Base-by-base conservation (phyloP, 306 rosid genomes). In the Quercus agrifolia region DNA sequence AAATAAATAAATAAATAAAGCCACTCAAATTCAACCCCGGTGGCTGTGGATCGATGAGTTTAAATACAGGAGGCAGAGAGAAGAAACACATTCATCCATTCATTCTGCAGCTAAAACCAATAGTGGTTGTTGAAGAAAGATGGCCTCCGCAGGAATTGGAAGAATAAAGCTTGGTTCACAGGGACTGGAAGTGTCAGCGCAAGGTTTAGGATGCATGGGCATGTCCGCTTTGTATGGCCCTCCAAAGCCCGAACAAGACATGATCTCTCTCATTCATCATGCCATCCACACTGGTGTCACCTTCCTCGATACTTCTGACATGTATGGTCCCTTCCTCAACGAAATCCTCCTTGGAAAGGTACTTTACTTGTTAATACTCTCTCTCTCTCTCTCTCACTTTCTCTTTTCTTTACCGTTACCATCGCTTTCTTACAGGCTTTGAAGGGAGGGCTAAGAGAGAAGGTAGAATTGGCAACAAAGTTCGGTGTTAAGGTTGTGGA, bases 141-240 rank as follows among this genome's bases (percentile, higher is more conserved):
- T 20, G 58, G 9, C 49, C 46, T 38, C 46, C 5, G n/a, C 3
- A 66, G 8, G 33, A 5, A 68, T 81, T 17, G 52, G 74, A 15
- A 83, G 82, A 58, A 84, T 87, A 27, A 86, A 81, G 74, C 74
- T 86, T 17, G 87, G 90, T 4, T 75, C 83, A 0, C 75, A 78
- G 57, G 90, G 90, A 25, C 71, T 81, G 4, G 85, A 80, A 69
- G 87, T 84, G 5, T 85, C 91, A 0, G 86, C 85, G 2, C 89
- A 88, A 31, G 91, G 91, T 14, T 77, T 85, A 1, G 88, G 89
- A 1, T 81, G 96, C 77, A 85, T 92, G 97, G 84, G 92, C 5
- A 92, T 94, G 98, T 87, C 98, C 2, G 75, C 74, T 55, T 76
- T 8, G 86, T 90, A 89, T 44, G 91, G 91, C 23, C 82, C 92